A percentile compares a stretch with the other conserved stretches of the same genome.
Evolutionary conservation across 345 rosid genomes (phyloP).

Genomic region (Camelina sativa): DNA sequence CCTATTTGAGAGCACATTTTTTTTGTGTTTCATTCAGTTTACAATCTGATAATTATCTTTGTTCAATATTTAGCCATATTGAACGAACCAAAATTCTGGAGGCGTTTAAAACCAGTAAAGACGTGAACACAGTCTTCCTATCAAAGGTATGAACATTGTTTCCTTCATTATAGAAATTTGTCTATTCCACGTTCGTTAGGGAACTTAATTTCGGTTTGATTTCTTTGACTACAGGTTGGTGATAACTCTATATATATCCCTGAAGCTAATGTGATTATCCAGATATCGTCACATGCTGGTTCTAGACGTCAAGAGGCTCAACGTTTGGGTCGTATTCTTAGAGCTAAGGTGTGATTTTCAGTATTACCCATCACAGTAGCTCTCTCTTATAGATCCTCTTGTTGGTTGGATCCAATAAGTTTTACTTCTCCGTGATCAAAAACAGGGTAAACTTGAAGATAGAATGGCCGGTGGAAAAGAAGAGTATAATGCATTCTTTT

Average conservation of each 20-base stretch:
- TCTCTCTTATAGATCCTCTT: neutral
- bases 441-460: slow-evolving; percentile 92
- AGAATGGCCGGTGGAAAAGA: slow-evolving; percentile 99
- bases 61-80: slow-evolving; percentile 62
- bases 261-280: slow-evolving; percentile 96
- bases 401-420: neutral
- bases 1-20: slow-evolving; percentile 1
- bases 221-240: slow-evolving; percentile 65
- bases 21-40: neutral
- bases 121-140: slow-evolving; percentile 82
- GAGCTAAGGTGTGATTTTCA: slow-evolving; percentile 72
- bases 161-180: neutral
- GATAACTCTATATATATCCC: slow-evolving; percentile 98
- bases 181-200: slow-evolving; percentile 13
- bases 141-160: slow-evolving; percentile 62
- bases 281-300: slow-evolving; percentile 98
- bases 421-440: slow-evolving; percentile 9
- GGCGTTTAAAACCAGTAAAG: slow-evolving; percentile 82
- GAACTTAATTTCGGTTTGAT: neutral
- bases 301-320: slow-evolving; percentile 99
- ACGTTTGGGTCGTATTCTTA: slow-evolving; percentile 96
- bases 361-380: neutral
- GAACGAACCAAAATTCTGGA: slow-evolving; percentile 95
- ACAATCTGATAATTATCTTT: slow-evolving; percentile 17
- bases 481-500: slow-evolving; percentile 96